Percentiles rank a stretch among this genome's conserved stretches.
phyloP scores from a whole-genome alignment of 208 protist species.

The Porcisia deanei region DNA sequence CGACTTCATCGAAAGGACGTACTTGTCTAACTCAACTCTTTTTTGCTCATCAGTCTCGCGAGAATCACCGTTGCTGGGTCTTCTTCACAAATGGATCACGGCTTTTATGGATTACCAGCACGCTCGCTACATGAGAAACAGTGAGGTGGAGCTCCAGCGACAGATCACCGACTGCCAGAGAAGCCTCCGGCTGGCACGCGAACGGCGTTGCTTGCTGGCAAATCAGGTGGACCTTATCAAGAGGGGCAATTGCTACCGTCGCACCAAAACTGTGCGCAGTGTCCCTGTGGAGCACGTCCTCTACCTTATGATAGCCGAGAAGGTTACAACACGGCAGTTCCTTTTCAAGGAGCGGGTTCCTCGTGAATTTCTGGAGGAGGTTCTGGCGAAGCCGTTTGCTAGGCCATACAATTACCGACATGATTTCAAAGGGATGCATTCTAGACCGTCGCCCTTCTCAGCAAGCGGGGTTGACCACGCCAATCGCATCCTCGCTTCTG shows the following conservation, averaged over 20 bases:
- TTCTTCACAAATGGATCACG: slow-evolving; percentile 57
- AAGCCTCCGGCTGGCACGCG: slow-evolving; percentile 23
- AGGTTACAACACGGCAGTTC: slow-evolving; percentile 30
- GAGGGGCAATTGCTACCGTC: slow-evolving; percentile 26
- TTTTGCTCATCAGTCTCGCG: slow-evolving; percentile 16
- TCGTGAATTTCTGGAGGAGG: slow-evolving; percentile 16
- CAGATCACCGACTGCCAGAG: slow-evolving; percentile 38
- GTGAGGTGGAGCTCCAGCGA: slow-evolving; percentile 37
- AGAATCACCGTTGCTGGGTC: slow-evolving; percentile 27
- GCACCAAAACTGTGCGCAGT: slow-evolving; percentile 24
- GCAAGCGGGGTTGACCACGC: neutral
- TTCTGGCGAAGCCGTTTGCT: neutral
- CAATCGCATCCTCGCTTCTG: neutral
- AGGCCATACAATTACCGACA: slow-evolving; percentile 1
- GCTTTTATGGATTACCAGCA: slow-evolving; percentile 57
- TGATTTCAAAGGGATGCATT: neutral
- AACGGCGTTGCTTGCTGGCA: slow-evolving; percentile 30
- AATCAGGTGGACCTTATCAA: slow-evolving; percentile 35
- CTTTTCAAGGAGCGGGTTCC: slow-evolving; percentile 19
- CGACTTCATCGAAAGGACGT: slow-evolving; percentile 11
- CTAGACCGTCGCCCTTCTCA: neutral
- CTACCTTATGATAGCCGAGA: slow-evolving; percentile 30
- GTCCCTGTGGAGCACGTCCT: slow-evolving; percentile 33
- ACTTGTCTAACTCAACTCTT: slow-evolving; percentile 17
- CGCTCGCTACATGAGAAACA: slow-evolving; percentile 33